These are phyloP conservation scores for Nicotiana paniculata DNA, from an alignment of 257 asterid genomes.

Conservation along the genomic window DNA sequence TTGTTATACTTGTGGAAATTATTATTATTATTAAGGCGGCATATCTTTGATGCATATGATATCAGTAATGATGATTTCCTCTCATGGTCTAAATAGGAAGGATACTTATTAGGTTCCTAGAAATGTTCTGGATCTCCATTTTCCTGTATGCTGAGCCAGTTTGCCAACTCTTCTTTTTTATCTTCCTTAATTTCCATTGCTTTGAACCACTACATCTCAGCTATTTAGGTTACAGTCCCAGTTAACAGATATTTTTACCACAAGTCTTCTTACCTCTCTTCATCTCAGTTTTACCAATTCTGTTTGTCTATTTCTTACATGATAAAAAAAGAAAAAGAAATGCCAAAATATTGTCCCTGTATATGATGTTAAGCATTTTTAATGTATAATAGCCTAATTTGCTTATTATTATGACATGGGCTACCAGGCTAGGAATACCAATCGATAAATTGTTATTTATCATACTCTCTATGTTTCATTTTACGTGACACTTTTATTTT, in stretches of 20 bases:
- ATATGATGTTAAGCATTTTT: neutral
- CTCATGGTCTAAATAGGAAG: neutral
- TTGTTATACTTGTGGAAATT: neutral
- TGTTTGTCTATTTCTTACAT: neutral
- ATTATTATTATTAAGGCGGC: neutral
- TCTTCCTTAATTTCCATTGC: neutral
- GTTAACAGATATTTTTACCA: neutral
- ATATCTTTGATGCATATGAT: neutral
- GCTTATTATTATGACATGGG: neutral
- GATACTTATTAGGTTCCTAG: neutral
- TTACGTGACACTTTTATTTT: too few relatives aligned
- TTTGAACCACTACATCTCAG: constrained; percentile 1
- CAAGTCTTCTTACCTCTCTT: neutral
- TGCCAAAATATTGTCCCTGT: neutral
- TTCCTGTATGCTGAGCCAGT: neutral
- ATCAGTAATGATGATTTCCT: neutral
- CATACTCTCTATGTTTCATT: neutral
- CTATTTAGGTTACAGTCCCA: neutral
- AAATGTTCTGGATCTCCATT: neutral
- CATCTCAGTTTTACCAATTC: neutral
- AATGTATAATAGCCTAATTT: neutral
- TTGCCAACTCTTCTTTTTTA: neutral
- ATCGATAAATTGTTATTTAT: neutral
- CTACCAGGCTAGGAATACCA: neutral
- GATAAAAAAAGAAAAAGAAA: neutral